Percentiles rank a stretch among this genome's conserved stretches.
Evolutionary conservation across 306 rosid genomes (phyloP).

Genomic region (Abrus precatorius): DNA sequence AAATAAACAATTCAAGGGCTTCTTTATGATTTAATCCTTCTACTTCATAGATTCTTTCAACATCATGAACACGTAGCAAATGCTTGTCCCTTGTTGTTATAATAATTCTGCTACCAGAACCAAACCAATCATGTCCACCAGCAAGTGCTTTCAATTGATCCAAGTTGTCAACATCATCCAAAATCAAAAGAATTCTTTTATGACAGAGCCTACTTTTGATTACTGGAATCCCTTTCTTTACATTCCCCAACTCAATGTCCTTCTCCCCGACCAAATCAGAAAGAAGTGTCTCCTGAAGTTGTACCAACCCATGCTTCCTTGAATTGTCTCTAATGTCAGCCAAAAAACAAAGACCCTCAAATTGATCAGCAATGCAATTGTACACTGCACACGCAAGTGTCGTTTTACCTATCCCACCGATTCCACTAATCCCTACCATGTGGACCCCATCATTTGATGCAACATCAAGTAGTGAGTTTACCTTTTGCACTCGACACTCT

Average conservation of each 20-base stretch:
- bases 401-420: constrained; percentile 12
- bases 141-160: constrained; percentile 12
- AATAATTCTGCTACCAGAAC: constrained; percentile 21
- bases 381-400: constrained; percentile 19
- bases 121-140: constrained; percentile 25
- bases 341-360: constrained; percentile 13
- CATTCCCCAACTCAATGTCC: background rate
- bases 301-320: background rate
- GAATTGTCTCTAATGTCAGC: constrained; percentile 14
- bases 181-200: constrained; percentile 13
- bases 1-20: constrained; percentile 15
- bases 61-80: constrained; percentile 10
- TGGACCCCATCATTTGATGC: constrained; percentile 10
- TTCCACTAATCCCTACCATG: constrained; percentile 38
- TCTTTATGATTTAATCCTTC: background rate
- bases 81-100: background rate
- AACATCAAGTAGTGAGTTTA: constrained; percentile 17
- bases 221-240: constrained; percentile 17
- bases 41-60: constrained; percentile 4
- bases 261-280: background rate
- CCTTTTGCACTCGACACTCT: background rate
- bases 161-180: constrained; percentile 23
- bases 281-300: constrained; percentile 39
- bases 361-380: constrained; percentile 27
- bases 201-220: background rate